These are phyloP conservation scores for Crithidia acanthocephali DNA, from an alignment of 208 protist species.

Conservation along the genomic window DNA sequence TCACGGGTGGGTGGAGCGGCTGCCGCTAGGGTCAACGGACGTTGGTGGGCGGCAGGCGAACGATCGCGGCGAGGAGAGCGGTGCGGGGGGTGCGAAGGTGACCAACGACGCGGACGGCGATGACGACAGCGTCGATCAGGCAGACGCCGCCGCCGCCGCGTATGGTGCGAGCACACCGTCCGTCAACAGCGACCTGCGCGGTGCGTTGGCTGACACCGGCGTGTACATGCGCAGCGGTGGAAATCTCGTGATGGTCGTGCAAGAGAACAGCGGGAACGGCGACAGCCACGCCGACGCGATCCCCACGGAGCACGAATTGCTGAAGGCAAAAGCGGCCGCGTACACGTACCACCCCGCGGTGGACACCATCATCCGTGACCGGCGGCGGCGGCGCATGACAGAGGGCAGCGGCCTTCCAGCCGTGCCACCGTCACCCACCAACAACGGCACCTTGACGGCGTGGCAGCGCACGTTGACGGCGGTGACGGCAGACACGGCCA, in stretches of 20 bases:
- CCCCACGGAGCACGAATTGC: too few species aligned
- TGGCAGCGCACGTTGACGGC: constrained; percentile 22
- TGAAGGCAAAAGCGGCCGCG: background rate
- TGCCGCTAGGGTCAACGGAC: background rate
- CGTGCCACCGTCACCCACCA: background rate
- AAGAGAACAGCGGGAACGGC: background rate
- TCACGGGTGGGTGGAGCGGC: background rate
- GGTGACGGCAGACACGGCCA: too few species aligned
- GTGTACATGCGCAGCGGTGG: background rate
- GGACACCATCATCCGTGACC: constrained; percentile 7
- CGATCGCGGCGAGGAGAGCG: background rate
- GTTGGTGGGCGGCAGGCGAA: background rate
- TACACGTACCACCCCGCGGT: constrained; percentile 31
- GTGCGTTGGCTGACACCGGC: background rate
- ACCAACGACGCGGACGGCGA: background rate
- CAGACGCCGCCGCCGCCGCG: background rate
- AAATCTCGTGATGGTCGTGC: background rate
- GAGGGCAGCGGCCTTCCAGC: background rate
- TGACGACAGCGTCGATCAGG: background rate
- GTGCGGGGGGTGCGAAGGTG: background rate
- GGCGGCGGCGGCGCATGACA: background rate
- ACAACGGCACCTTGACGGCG: constrained; percentile 3
- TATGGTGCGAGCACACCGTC: background rate
- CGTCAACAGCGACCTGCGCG: background rate
- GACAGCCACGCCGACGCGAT: background rate